Conservation (phyloP, 1,139 yeast genomes). For the Hanseniaspora sp. region DNA sequence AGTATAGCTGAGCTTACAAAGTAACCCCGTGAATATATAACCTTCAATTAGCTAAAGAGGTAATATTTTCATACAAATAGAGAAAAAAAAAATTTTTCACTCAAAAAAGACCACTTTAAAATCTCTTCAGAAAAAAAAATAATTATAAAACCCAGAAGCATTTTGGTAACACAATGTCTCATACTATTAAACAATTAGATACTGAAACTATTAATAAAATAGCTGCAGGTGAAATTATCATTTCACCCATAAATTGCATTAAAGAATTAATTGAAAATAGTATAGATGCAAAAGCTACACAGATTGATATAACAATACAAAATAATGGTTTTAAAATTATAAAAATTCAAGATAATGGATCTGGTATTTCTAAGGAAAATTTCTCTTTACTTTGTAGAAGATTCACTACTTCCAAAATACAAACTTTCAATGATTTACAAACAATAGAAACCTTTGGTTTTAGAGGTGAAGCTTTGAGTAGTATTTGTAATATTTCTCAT, state of each 20-base stretch:
- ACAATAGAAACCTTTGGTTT: conserved; percentile 56
- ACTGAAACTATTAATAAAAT: conserved; percentile 69
- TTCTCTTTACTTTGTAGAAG: conserved; percentile 50
- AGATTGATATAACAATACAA: conserved; percentile 53
- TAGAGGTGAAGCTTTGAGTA: conserved; percentile 71
- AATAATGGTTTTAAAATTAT: conserved; percentile 54
- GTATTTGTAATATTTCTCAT: conserved; percentile 54
- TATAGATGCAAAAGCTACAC: conserved; percentile 58
- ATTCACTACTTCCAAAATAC: conserved; percentile 62
- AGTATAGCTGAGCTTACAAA: neutral
- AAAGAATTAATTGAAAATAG: conserved; percentile 72
- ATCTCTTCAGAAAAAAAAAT: no score
- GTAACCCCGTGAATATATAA: neutral
- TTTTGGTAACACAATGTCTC: conserved; percentile 9
- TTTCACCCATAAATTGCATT: conserved; percentile 81
- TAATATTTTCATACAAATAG: no score
- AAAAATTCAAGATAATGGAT: conserved; percentile 65
- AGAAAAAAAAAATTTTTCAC: no score
- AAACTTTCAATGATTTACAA: conserved; percentile 41
- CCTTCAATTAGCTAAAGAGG: no score
- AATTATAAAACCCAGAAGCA: no score
- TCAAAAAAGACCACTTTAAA: no score
- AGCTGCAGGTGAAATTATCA: conserved; percentile 95
- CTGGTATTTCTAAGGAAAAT: conserved; percentile 55
- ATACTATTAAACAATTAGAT: conserved; percentile 37